Base-by-base conservation (phyloP, 169 alveolate genomes). In the Neospora caninum region DNA sequence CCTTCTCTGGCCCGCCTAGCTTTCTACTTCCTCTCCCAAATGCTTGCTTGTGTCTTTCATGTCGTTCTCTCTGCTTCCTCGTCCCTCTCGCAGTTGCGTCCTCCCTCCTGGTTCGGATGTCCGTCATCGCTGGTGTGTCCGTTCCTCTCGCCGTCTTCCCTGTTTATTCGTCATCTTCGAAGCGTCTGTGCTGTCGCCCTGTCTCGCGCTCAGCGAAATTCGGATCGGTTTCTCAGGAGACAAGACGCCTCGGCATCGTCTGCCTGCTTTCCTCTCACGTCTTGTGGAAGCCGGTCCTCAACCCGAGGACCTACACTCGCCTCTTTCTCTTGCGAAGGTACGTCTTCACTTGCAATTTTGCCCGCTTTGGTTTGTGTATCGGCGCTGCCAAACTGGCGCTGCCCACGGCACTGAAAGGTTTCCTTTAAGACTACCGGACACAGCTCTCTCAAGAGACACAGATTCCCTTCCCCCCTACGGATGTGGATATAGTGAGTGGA, bases 251-350 rank as follows among this genome's bases (percentile, higher is more conserved):
- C 80, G 82, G 0, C 67, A 78, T 38, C 94, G 94, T 1, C 91
- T 91, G 42, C 94, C 94, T 29, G 94, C 94, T 29, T 91, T 91
- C 73, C 36, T 91, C 64, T n/a, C 94, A 9, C 94, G 94, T 7
- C 34, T 45, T 34, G 80, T 49, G 34, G 42, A 49, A 18, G 83
- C 45, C 43, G 20, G 27, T 0, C 49, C 45, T 34, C 82, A 34
- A 13, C 4, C 41, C 31, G 45, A 43, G 4, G 86, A 22, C 22
- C 39, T 36, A 9, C 7, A 10, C 29, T 10, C 49, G 41, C 86
- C 49, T 78, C 86, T n/a, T n/a, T 13, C 45, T 29, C 13, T 38
- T 78, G 27, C 73, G 7, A 64, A 22, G 73, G 73, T 64, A 16
- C 34, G 73, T 13, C 22, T 49, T 13, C 58, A 13, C 58, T 13